A percentile compares a stretch with the other conserved stretches of the same genome.
Conservation (phyloP, 768 basidiomycete species). For the Gautieria morchelliformis region DNA sequence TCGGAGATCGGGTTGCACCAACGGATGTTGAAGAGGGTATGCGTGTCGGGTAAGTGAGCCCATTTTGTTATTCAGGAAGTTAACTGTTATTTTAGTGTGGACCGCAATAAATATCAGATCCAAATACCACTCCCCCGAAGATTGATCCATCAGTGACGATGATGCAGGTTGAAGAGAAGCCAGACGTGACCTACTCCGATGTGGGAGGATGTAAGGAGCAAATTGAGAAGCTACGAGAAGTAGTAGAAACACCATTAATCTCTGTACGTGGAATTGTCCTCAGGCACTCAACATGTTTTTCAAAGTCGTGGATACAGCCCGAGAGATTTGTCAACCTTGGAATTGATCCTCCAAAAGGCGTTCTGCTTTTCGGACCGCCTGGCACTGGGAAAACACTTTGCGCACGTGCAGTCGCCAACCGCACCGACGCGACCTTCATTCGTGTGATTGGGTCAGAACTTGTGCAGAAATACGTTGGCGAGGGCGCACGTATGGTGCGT, state of each 20-base stretch:
- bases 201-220: constrained; percentile 99
- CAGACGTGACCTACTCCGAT: constrained; percentile 96
- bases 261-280: constrained; percentile 47
- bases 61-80: constrained; percentile 2
- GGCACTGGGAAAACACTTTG: constrained; percentile 99
- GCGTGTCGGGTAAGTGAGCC: constrained; percentile 82
- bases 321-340: constrained; percentile 97
- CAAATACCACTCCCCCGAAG: constrained; percentile 98
- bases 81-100: constrained; percentile 54
- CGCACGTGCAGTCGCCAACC: constrained; percentile 95
- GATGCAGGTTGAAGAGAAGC: constrained; percentile 99
- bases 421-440: constrained; percentile 98
- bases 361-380: constrained; percentile 90
- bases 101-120: constrained; percentile 95
- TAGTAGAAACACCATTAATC: constrained; percentile 92
- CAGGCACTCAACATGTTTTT: neutral
- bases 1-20: constrained; percentile 92
- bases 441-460: constrained; percentile 98
- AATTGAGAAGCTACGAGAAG: constrained; percentile 97
- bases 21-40: constrained; percentile 99
- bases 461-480: constrained; percentile 99
- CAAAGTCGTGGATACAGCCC: constrained; percentile 50
- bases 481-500: constrained; percentile 97
- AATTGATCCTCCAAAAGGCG: constrained; percentile 98
- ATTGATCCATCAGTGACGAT: constrained; percentile 99